Conservation (phyloP, 2,329 filamentous ascomycete genomes). For the Aaosphaeria pasadenensis region DNA sequence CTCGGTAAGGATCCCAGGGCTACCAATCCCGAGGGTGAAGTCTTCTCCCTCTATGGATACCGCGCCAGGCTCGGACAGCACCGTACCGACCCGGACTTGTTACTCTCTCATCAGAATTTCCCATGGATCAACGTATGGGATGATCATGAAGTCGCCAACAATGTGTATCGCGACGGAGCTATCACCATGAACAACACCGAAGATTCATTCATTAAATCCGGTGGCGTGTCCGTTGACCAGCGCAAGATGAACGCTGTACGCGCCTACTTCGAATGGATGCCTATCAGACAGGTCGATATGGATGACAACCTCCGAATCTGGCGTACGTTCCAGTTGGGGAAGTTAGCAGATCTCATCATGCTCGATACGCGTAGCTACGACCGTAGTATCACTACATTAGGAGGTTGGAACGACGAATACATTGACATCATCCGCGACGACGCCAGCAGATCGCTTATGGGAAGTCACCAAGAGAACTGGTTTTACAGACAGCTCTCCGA, state of each 20-base stretch:
- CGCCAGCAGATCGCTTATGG: slow-evolving; percentile 67
- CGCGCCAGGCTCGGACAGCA: slow-evolving; percentile 36
- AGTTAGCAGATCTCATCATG: slow-evolving; percentile 41
- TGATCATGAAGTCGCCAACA: slow-evolving; percentile 40
- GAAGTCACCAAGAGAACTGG: slow-evolving; percentile 70
- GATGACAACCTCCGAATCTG: slow-evolving; percentile 39
- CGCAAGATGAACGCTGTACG: slow-evolving; percentile 47
- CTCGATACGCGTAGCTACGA: slow-evolving; percentile 43
- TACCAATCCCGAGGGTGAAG: slow-evolving; percentile 31
- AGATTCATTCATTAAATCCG: slow-evolving; percentile 37
- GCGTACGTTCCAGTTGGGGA: slow-evolving; percentile 39
- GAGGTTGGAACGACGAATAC: slow-evolving; percentile 59
- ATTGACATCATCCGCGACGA: slow-evolving; percentile 63
- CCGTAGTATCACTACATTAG: slow-evolving; percentile 38
- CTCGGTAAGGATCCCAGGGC: slow-evolving; percentile 24
- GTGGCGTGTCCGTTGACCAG: slow-evolving; percentile 42
- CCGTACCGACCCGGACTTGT: slow-evolving; percentile 40
- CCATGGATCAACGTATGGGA: slow-evolving; percentile 54
- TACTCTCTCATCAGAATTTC: slow-evolving; percentile 39
- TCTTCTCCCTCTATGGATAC: slow-evolving; percentile 45
- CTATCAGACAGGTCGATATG: slow-evolving; percentile 36
- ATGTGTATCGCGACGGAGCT: slow-evolving; percentile 40
- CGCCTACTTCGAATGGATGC: slow-evolving; percentile 44
- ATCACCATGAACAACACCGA: slow-evolving; percentile 44
- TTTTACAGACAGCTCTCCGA: slow-evolving; percentile 48